Evolutionary conservation across 495 filamentous ascomycete species (phyloP).

Genomic region (Annulohypoxylon stygium): DNA sequence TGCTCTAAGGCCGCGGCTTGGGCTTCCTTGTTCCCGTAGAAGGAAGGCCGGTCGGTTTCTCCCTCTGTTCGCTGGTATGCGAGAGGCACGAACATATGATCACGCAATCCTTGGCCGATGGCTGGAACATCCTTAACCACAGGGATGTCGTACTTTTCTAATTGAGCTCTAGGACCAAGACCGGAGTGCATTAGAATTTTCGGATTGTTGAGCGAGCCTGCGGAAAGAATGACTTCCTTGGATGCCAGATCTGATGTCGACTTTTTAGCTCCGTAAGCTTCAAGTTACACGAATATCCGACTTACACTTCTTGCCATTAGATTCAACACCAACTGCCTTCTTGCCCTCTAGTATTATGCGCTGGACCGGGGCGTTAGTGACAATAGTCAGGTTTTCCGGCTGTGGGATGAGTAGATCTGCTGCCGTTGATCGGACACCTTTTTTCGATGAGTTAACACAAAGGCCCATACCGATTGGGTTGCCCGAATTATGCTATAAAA

Average conservation of each 20-base stretch:
- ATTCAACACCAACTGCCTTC: conserved; percentile 64
- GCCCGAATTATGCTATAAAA: conserved; percentile 64
- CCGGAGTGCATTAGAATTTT: conserved; percentile 75
- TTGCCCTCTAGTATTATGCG: conserved; percentile 66
- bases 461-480: conserved; percentile 70
- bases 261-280: neutral
- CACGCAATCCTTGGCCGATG: conserved; percentile 69
- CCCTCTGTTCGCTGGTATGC: conserved; percentile 47
- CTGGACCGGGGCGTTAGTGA: conserved; percentile 63
- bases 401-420: conserved; percentile 60
- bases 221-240: conserved; percentile 71
- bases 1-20: conserved; percentile 61
- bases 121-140: conserved; percentile 61
- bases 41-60: conserved; percentile 47
- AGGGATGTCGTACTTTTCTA: conserved; percentile 66
- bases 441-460: conserved; percentile 60
- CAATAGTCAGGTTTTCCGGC: conserved; percentile 65
- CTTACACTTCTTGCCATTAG: conserved; percentile 53
- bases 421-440: conserved; percentile 66
- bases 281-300: neutral
- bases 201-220: conserved; percentile 70
- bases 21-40: conserved; percentile 50
- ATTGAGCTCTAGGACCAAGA: conserved; percentile 67
- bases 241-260: conserved; percentile 53
- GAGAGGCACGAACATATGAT: conserved; percentile 60